Percentiles rank a stretch among this genome's conserved stretches.
These are phyloP conservation scores for Pichia nanzhaoensis DNA, from an alignment of 805 yeast genomes.

Conservation along the genomic window DNA sequence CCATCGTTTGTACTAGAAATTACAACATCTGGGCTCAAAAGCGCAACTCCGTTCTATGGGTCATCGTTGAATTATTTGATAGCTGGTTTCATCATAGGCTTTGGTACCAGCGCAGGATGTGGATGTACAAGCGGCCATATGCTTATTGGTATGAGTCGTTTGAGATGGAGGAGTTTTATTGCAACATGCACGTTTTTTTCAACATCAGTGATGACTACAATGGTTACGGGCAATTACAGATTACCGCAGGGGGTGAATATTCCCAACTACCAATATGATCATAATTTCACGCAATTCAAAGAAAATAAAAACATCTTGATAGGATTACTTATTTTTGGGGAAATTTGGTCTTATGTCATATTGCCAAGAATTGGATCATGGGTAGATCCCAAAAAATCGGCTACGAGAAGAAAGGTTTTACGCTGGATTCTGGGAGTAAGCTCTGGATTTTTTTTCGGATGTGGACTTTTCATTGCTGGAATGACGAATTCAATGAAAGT, in stretches of 20 bases:
- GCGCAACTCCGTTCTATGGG: not conserved
- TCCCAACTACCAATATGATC: constrained; percentile 20
- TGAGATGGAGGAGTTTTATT: constrained; percentile 37
- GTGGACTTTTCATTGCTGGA: constrained; percentile 42
- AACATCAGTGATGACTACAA: constrained; percentile 27
- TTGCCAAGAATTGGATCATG: constrained; percentile 23
- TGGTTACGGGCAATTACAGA: constrained; percentile 8
- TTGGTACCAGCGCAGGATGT: constrained; percentile 41
- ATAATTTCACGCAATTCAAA: constrained; percentile 12
- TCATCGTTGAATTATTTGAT: constrained; percentile 8
- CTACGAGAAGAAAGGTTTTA: not conserved
- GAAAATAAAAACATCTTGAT: constrained; percentile 14
- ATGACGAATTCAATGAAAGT: constrained; percentile 40
- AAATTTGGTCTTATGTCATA: constrained; percentile 19
- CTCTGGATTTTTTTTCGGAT: constrained; percentile 34
- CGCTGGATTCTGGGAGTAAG: constrained; percentile 18
- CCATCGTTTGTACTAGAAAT: constrained; percentile 28
- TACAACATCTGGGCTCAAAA: constrained; percentile 6
- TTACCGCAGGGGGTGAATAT: not conserved
- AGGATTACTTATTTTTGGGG: constrained; percentile 9
- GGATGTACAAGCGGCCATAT: constrained; percentile 56
- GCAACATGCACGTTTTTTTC: constrained; percentile 36
- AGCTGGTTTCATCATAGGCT: constrained; percentile 40
- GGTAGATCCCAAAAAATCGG: constrained; percentile 1
- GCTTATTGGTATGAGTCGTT: constrained; percentile 43